These are phyloP conservation scores for Euphorbia schlechtendalii DNA, from an alignment of 441 rosid genomes.

Conservation along the genomic window DNA sequence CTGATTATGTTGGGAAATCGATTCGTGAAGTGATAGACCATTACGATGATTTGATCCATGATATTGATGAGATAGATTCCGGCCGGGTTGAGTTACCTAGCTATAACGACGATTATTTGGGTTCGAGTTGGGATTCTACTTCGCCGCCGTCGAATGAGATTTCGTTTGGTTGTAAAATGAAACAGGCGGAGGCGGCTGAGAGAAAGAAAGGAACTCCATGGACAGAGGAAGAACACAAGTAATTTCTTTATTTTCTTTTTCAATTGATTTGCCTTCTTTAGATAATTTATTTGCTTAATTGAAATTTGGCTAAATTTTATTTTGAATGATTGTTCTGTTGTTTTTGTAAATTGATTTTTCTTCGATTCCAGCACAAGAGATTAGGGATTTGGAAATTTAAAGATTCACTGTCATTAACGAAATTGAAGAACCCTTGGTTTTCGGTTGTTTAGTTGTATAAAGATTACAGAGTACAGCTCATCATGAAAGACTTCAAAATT, in stretches of 20 bases:
- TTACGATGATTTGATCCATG: constrained; percentile 47
- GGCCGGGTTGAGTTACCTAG: constrained; percentile 58
- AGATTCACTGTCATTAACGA: background rate
- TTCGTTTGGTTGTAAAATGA: constrained; percentile 31
- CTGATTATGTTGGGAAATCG: constrained; percentile 37
- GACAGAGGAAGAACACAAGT: constrained; percentile 79
- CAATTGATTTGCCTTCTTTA: background rate
- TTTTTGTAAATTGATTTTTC: too few species aligned
- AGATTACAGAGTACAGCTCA: background rate
- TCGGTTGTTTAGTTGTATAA: background rate
- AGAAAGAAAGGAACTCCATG: constrained; percentile 82
- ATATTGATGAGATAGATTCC: constrained; percentile 56
- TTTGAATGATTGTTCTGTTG: background rate
- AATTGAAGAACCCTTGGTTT: background rate
- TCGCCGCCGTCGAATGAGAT: constrained; percentile 30
- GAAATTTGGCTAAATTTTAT: background rate
- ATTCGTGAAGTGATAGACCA: constrained; percentile 44
- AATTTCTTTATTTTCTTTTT: background rate
- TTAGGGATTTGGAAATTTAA: background rate
- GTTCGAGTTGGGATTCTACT: constrained; percentile 31
- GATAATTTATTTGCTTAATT: background rate
- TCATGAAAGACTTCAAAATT: background rate
- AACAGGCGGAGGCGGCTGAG: constrained; percentile 35
- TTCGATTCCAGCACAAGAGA: too few species aligned
- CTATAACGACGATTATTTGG: constrained; percentile 39